Base-by-base conservation (phyloP, 2,329 filamentous ascomycete genomes). In the Botrytis tulipae region DNA sequence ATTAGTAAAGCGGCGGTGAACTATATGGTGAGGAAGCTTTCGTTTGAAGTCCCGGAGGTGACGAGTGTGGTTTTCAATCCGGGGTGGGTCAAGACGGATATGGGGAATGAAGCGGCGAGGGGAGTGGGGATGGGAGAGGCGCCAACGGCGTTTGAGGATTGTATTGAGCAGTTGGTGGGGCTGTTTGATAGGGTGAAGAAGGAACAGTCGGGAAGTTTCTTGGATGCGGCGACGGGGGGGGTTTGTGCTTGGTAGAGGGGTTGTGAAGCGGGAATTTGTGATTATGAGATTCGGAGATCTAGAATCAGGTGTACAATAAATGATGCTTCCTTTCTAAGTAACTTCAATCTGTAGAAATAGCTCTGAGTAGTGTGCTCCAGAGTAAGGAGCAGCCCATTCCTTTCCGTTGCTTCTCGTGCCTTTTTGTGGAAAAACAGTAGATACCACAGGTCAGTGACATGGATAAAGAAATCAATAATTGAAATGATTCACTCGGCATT, bases 1-100 rank as follows among this genome's bases (percentile, higher is more conserved):
- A 75, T 83, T 1, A 81, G 80, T 65, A 87, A 87, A 78, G 68
- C 75, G 3, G 75, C 74, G 10, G 73, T 80, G 44, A 82, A 83
- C 57, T 83, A 75, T 54, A 71, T 82, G 59, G 77, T 78, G 4
- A 72, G 76, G 8, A 81, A 81, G 73, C 77, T 82, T 20, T 77
- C 82, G 73, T 78, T 78, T 37, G 82, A 83, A 73, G 76, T 81
- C 73, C 32, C 32, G 37, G 78, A 75, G 74, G 35, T 84, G 20
- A 80, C 79, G 25, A 75, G 79, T 0, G 76, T 84, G 2, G 77
- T 77, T 10, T 74, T 80, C 73, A 75, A 81, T 74, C 82, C 82
- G 0, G 82, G 82, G 54, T 82, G 79, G 68, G 77, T 79, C 0
- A 79, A 83, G 61, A 79, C 77, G 3, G 76, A 78, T 42, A 78